Base-by-base conservation (phyloP, 768 basidiomycete genomes). In the Kwoniella dejecticola region DNA sequence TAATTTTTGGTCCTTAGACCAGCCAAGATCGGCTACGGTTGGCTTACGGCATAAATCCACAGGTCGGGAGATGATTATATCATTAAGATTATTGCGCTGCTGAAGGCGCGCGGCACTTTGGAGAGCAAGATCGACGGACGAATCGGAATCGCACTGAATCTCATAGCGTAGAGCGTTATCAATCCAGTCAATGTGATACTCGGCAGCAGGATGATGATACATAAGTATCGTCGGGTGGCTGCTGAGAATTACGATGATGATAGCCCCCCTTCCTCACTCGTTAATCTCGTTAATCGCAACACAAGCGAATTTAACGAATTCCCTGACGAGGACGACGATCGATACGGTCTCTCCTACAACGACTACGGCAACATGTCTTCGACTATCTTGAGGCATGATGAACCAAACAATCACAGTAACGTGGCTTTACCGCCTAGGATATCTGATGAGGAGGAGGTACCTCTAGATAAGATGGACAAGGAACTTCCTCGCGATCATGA, bases 101-200 rank as follows among this genome's bases (percentile, higher is more conserved):
- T 47, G 27, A 47, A 47, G 46, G 46, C 46, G 46, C 46, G 46
- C 46, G 46, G 46, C 46, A 47, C 27, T 47, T 17, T 17, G 6
- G 10, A 12, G 19, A 12, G 24, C 7, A 27, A 23, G 23, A 8
- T 26, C 46, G 15, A 19, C 46, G 19, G 46, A 47, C 21, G 46
- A 47, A 47, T 8, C 46, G 46, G 46, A 27, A 47, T 47, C 23
- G 46, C 21, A 27, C 13, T 19, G 21, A 47, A 26, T 23, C 46
- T 23, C 23, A 36, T 36, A 36, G 33, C 33, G 15, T 36, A 36
- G 33, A 7, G 15, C 33, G 7, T 11, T 19, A 23, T 21, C 21
- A 21, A 45, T 45, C 44, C 11, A 11, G 23, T 23, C 17, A 23
- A 45, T 45, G 33, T 7, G 15, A 7, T 15, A 36, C 33, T 36